Evolutionary conservation across 2,329 filamentous ascomycete genomes (phyloP), one percentile per base, ranked within the genome.

Genomic region (Scopulariopsis brevicaulis): DNA sequence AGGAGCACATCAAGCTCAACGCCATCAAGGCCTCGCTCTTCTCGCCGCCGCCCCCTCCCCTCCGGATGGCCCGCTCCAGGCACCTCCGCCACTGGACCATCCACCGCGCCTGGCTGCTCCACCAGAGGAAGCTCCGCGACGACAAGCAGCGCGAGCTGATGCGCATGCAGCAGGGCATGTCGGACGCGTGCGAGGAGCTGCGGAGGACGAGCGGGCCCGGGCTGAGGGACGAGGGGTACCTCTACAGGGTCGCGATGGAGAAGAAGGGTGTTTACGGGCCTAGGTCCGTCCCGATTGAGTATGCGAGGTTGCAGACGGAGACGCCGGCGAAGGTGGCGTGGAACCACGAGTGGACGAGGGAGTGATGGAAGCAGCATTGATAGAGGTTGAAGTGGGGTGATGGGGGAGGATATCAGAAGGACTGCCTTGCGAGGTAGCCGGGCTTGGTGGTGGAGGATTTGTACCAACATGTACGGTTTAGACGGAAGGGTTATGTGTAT

Each of bases 21-120:
- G 75, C 73, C 59, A 70, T 80, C 59, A 73, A 72, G 59, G 66
- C 71, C 56, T 76, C 77, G 61, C 76, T 78, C 69, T 77, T 77
- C 64, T 75, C 76, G 34, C 70, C 69, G n/a, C 74, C 77, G 1
- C 80, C 80, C 5, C 74, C 81, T 0, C 92, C 94, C 1, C 82
- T 99, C 63, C 87, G 90, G 66, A 92, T 97, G 81, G 90, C 84
- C 48, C 90, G 93, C 65, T 88, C 87, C 72, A 86, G 94, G 59
- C 82, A 85, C 72, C 84, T 99, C 63, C 89, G 94, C 53, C 94
- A 99, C 79, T 99, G 94, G 94, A 97, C 94, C 56, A 97, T 99
- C 72, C 92, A 97, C 78, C 91, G 94, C 65, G 93, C 93, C 24
- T 97, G 92, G 90, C 80, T 89, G 66, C 79, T 97, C 34, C 87